Conservation (phyloP, 208 protist genomes). For the Acanthamoeba castellanii region DNA sequence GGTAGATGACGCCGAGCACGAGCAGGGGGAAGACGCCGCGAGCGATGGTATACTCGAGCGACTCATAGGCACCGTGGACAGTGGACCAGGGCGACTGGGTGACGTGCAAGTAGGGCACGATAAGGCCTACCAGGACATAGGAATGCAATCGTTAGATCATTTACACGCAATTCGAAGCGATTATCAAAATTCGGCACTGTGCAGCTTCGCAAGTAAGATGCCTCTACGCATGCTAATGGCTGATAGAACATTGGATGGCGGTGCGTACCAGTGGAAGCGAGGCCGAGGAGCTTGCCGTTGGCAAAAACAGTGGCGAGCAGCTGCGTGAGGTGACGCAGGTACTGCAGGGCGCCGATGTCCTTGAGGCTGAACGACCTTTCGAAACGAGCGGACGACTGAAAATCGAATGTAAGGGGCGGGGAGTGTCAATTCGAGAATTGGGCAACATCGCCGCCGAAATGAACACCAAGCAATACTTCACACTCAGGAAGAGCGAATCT, state of each 20-base stretch:
- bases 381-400: conserved; percentile 6
- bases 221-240: no score
- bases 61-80: conserved; percentile 68
- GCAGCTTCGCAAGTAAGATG: not conserved
- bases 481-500: not conserved
- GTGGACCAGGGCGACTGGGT: conserved; percentile 73
- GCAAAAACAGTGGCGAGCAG: conserved; percentile 48
- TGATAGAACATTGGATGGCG: no score
- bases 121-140: not conserved
- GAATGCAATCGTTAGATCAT: no score
- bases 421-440: not conserved
- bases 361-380: conserved; percentile 1
- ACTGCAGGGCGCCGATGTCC: conserved; percentile 23
- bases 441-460: not conserved
- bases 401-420: not conserved
- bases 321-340: conserved; percentile 30
- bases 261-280: conserved; percentile 39
- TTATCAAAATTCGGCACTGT: no score
- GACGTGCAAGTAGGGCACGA: conserved; percentile 72
- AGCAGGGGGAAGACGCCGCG: conserved; percentile 69
- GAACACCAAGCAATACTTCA: not conserved
- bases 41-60: conserved; percentile 72
- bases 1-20: conserved; percentile 74
- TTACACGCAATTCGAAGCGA: no score
- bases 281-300: conserved; percentile 45